These are phyloP conservation scores for Eucalyptus albens DNA, from an alignment of 345 rosid species.

Conservation along the genomic window DNA sequence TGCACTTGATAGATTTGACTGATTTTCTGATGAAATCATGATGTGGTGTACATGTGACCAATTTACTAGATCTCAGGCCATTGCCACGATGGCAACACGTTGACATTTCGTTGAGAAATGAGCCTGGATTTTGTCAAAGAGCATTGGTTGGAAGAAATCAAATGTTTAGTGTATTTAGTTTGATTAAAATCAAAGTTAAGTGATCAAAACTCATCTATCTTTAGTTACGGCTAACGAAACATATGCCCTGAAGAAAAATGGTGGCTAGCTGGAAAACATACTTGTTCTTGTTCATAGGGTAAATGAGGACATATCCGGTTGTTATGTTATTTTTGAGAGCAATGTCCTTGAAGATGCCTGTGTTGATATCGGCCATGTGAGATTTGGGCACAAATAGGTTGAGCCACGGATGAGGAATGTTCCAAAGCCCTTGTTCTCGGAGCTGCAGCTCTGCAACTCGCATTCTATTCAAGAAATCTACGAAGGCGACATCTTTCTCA, in stretches of 20 bases:
- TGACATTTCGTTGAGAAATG: not conserved
- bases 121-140: not conserved
- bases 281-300: not conserved
- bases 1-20: not conserved
- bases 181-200: not conserved
- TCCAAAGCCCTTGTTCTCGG: conserved; percentile 16
- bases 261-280: not conserved
- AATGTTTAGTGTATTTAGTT: not conserved
- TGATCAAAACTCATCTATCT: not conserved
- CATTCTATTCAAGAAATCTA: conserved; percentile 20
- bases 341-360: conserved; percentile 19
- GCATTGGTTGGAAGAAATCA: not conserved
- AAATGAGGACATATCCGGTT: not conserved
- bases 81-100: not conserved
- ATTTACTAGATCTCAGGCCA: too few relatives aligned
- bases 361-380: conserved; percentile 12
- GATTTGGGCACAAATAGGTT: conserved; percentile 25
- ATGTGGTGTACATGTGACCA: not conserved
- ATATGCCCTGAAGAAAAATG: not conserved
- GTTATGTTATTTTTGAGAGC: conserved; percentile 4
- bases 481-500: conserved; percentile 9
- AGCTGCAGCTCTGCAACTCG: conserved; percentile 9
- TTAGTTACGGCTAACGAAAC: not conserved
- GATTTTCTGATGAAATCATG: not conserved
- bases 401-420: conserved; percentile 37